Conservation (phyloP, 768 basidiomycete species). For the Collybia nuda region DNA sequence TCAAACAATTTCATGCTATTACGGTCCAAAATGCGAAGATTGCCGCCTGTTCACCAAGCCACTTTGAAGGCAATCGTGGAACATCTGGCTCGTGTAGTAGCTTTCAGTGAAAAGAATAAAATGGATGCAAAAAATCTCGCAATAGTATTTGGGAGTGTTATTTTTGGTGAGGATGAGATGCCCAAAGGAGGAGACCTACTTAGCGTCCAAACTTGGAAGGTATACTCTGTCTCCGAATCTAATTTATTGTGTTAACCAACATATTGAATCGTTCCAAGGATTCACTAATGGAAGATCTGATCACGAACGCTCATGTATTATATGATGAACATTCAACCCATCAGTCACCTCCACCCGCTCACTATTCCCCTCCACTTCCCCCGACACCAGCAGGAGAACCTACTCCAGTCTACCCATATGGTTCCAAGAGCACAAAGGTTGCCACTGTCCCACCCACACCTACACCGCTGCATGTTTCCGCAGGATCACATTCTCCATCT, state of each 20-base stretch:
- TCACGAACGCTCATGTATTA: conserved; percentile 63
- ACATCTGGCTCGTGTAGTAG: conserved; percentile 74
- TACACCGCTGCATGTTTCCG: conserved; percentile 9
- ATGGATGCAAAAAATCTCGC: conserved; percentile 94
- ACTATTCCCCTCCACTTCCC: conserved; percentile 64
- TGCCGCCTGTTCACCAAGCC: conserved; percentile 83
- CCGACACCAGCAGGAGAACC: conserved; percentile 71
- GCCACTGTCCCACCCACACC: conserved; percentile 43
- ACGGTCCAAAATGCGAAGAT: conserved; percentile 81
- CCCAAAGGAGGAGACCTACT: conserved; percentile 77
- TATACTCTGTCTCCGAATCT: conserved; percentile 23
- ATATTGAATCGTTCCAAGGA: conserved; percentile 26
- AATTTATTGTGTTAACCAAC: neutral
- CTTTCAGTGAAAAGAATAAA: conserved; percentile 74
- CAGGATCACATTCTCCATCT: conserved; percentile 16
- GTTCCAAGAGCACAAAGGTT: conserved; percentile 70
- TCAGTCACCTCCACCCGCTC: conserved; percentile 20
- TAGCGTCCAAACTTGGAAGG: conserved; percentile 75
- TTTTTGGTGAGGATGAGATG: conserved; percentile 92
- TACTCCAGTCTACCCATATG: conserved; percentile 56
- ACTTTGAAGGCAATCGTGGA: conserved; percentile 81
- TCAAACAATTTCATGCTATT: conserved; percentile 72
- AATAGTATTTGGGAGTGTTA: conserved; percentile 84
- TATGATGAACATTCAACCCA: conserved; percentile 56
- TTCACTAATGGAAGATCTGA: conserved; percentile 81